These are phyloP conservation scores for Lophiotrema nucula DNA, from an alignment of 495 filamentous ascomycete genomes.

Conservation along the genomic window DNA sequence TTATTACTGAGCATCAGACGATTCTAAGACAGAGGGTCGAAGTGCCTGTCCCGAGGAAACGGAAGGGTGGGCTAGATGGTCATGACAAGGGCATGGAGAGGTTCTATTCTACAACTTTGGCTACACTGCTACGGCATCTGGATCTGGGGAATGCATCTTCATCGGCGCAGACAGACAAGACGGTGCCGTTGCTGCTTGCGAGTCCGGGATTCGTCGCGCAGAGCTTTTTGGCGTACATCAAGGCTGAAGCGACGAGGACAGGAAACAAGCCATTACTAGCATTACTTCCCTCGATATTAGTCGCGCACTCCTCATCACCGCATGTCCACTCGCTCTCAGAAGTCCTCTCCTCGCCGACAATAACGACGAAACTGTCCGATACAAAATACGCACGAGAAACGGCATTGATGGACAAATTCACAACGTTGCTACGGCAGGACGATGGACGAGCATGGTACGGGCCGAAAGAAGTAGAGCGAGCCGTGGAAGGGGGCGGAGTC, in stretches of 20 bases:
- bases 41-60: constrained; percentile 74
- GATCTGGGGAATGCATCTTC: constrained; percentile 59
- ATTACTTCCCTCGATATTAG: constrained; percentile 54
- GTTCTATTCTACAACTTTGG: constrained; percentile 77
- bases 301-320: constrained; percentile 81
- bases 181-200: constrained; percentile 72
- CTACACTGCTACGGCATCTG: constrained; percentile 73
- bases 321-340: constrained; percentile 85
- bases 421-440: constrained; percentile 74
- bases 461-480: constrained; percentile 76
- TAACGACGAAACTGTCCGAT: constrained; percentile 71
- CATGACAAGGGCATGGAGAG: constrained; percentile 61
- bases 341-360: constrained; percentile 74
- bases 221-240: constrained; percentile 77
- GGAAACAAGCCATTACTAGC: constrained; percentile 52
- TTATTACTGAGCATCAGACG: constrained; percentile 89
- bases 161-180: constrained; percentile 45
- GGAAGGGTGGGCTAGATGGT: constrained; percentile 34
- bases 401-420: constrained; percentile 80
- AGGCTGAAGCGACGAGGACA: constrained; percentile 63
- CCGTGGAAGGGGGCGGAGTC: constrained; percentile 84
- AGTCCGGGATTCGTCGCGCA: constrained; percentile 84
- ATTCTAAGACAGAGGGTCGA: constrained; percentile 86
- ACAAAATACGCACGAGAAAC: constrained; percentile 87
- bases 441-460: constrained; percentile 93